phyloP scores from a whole-genome alignment of 2,329 filamentous ascomycete species.

The Cladophialophora yegresii region DNA sequence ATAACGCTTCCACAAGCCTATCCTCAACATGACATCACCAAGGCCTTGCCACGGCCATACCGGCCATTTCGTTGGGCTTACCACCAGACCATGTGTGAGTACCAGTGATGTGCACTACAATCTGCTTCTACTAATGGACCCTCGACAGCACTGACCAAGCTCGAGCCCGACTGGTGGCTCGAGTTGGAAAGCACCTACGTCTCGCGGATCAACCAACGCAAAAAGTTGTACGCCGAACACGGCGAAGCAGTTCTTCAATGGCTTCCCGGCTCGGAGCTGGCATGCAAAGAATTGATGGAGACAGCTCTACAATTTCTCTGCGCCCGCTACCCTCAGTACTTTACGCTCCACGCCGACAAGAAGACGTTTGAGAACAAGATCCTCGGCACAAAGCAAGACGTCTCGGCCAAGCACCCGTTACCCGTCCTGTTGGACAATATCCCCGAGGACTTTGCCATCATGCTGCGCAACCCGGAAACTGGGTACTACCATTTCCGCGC shows the following conservation, averaged over 20 bases:
- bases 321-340: constrained; percentile 73
- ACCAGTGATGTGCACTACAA: neutral
- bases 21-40: constrained; percentile 66
- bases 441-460: constrained; percentile 81
- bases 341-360: constrained; percentile 59
- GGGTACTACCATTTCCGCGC: constrained; percentile 75
- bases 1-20: constrained; percentile 70
- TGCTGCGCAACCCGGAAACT: constrained; percentile 68
- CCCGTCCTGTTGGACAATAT: constrained; percentile 73
- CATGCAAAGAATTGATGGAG: constrained; percentile 84
- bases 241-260: constrained; percentile 65
- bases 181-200: constrained; percentile 76
- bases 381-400: constrained; percentile 61
- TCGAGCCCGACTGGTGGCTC: constrained; percentile 86
- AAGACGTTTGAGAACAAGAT: constrained; percentile 69
- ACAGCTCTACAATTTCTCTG: constrained; percentile 80
- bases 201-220: constrained; percentile 67
- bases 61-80: constrained; percentile 81
- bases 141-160: constrained; percentile 67
- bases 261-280: constrained; percentile 74
- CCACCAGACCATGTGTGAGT: constrained; percentile 87
- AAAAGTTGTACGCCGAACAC: constrained; percentile 64
- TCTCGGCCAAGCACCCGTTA: constrained; percentile 66
- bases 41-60: constrained; percentile 71
- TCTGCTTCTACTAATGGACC: constrained; percentile 1